Base-by-base conservation (phyloP, 176 grass and related monocot genomes). In the Pontederia paniculata region DNA sequence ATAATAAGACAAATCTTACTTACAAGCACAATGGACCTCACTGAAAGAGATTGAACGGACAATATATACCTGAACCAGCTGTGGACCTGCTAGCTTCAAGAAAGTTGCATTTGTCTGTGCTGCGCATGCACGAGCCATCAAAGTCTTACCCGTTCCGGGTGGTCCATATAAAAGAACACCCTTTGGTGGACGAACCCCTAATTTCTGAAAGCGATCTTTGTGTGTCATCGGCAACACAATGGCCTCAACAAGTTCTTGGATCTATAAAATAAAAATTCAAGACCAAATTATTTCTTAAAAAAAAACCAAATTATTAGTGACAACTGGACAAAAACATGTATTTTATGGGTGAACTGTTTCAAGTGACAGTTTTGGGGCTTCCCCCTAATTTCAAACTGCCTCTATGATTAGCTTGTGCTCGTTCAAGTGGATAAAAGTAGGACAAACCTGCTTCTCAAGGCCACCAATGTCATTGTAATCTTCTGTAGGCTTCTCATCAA, bases 131-230 rank as follows among this genome's bases (percentile, higher is more conserved):
- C 83, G 91, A 23, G 91, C 91, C 91, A 97, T 97, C 50, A 97
- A 4, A 13, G 91, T 97, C 76, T 97, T 97, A 50, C 91, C 91
- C 7, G 86, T 97, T 57, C 91, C 86, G 18, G 91, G 91, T 28
- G 86, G 91, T 66, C 91, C 91, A 81, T 97, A 97, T 18, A 97
- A 71, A 78, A 97, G 82, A 56, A 97, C 86, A 23, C 91, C 91
- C 81, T 97, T 97, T 23, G 91, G 80, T 37, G 86, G 86, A 66
- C 80, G 80, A 80, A 97, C 77, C 50, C 91, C 91, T 68, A 97
- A 59, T 58, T 84, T 97, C 61, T 97, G 83, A 68, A 97, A 97
- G 17, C 77, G 68, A 19, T 97, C 86, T 57, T 87, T 84, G 50
- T 97, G 86, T n/a, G 82, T 90, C 91, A 97, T 84, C 9, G 91